A percentile compares a stretch with the other conserved stretches of the same genome.
phyloP scores from a whole-genome alignment of 345 rosid genomes.

The Eucalyptus sideroxylon region DNA sequence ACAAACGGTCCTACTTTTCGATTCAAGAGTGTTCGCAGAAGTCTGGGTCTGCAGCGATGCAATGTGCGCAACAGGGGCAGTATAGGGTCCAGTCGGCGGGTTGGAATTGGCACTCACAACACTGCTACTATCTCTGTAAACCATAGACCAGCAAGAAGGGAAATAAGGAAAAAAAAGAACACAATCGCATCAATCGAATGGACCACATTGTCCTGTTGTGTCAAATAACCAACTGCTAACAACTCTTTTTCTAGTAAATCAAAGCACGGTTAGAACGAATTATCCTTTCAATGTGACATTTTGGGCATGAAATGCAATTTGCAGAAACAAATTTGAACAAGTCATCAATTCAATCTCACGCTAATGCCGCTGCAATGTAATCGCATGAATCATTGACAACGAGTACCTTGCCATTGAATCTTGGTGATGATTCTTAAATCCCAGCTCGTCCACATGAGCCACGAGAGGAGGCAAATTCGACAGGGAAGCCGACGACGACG shows the following conservation, averaged over 20 bases:
- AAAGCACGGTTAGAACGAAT: neutral
- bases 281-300: neutral
- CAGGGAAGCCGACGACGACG: slow-evolving; percentile 55
- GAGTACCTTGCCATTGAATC: slow-evolving; percentile 41
- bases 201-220: neutral
- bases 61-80: neutral
- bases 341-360: neutral
- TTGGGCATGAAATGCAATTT: neutral
- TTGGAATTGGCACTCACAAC: neutral
- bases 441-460: slow-evolving; percentile 27
- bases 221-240: neutral
- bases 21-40: slow-evolving; percentile 5
- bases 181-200: neutral
- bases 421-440: slow-evolving; percentile 12
- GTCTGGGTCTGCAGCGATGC: slow-evolving; percentile 9
- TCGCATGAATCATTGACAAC: neutral
- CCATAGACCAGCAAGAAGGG: neutral
- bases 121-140: slow-evolving; percentile 19
- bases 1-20: slow-evolving; percentile 3
- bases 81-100: slow-evolving; percentile 2
- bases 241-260: neutral
- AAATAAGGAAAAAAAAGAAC: neutral
- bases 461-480: slow-evolving; percentile 45
- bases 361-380: neutral
- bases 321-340: neutral